phyloP scores from a whole-genome alignment of 306 rosid genomes.

The Vigna reflexopilosa region DNA sequence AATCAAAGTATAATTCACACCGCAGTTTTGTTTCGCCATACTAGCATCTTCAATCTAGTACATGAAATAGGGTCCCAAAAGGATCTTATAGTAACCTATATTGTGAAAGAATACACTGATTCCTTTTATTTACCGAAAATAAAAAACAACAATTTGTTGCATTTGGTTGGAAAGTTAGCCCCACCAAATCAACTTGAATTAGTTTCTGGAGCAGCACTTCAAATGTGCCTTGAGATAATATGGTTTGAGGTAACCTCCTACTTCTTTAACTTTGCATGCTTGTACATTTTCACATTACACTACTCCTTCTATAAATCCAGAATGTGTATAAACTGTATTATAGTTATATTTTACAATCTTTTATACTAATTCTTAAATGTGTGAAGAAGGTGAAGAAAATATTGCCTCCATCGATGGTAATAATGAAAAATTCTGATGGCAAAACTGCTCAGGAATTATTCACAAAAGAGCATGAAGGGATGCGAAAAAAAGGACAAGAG shows the following conservation, averaged over 20 bases:
- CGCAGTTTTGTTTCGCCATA: constrained; percentile 48
- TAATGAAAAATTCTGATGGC: constrained; percentile 10
- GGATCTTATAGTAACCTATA: constrained; percentile 28
- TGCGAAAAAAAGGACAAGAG: constrained; percentile 31
- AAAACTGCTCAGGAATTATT: constrained; percentile 52
- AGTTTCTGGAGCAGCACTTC: no score
- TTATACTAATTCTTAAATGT: neutral
- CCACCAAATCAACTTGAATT: constrained; percentile 40
- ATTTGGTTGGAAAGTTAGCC: constrained; percentile 50
- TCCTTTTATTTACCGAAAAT: accelerated
- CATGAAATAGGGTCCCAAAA: constrained; percentile 33
- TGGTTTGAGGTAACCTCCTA: constrained; percentile 51
- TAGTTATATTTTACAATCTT: no score
- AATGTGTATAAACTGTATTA: no score
- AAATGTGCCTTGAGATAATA: constrained; percentile 45
- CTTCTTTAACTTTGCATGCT: neutral
- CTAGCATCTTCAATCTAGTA: constrained; percentile 45
- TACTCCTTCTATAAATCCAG: no score
- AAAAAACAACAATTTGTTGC: constrained; percentile 33
- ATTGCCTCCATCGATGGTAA: constrained; percentile 36
- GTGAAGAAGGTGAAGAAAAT: constrained; percentile 57
- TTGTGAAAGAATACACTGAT: neutral
- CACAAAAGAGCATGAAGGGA: constrained; percentile 34
- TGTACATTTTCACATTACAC: neutral
- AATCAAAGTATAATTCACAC: constrained; percentile 39